phyloP scores from a whole-genome alignment of 2,329 filamentous ascomycete species.

The Neonectria ditissima region DNA sequence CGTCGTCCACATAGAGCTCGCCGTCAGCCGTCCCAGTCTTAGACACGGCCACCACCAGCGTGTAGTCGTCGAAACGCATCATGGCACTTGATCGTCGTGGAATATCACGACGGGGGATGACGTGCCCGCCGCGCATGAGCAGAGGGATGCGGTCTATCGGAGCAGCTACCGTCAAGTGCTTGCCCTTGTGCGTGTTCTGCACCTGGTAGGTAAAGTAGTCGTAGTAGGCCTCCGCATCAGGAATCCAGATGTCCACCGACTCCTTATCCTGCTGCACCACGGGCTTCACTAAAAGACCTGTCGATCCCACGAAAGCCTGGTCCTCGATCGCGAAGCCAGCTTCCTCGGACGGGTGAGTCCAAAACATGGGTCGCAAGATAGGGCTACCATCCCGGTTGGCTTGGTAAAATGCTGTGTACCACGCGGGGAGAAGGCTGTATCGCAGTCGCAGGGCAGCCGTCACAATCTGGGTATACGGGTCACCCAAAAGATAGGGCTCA shows the following conservation, averaged over 20 bases:
- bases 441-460: slow-evolving; percentile 88
- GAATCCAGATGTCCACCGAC: slow-evolving; percentile 84
- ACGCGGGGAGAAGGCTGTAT: slow-evolving; percentile 89
- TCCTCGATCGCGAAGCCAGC: slow-evolving; percentile 90
- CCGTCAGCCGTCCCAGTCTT: slow-evolving; percentile 74
- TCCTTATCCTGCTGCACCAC: slow-evolving; percentile 82
- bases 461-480: slow-evolving; percentile 88
- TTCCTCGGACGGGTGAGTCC: slow-evolving; percentile 88
- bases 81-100: slow-evolving; percentile 86
- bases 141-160: slow-evolving; percentile 89
- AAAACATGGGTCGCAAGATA: slow-evolving; percentile 92
- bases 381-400: slow-evolving; percentile 85
- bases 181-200: slow-evolving; percentile 76
- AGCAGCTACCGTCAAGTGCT: slow-evolving; percentile 76
- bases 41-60: slow-evolving; percentile 80
- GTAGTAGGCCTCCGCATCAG: slow-evolving; percentile 90
- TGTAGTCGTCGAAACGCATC: slow-evolving; percentile 97
- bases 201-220: slow-evolving; percentile 92
- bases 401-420: slow-evolving; percentile 97
- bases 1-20: slow-evolving; percentile 91
- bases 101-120: slow-evolving; percentile 89
- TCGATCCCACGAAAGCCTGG: slow-evolving; percentile 90
- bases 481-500: slow-evolving; percentile 89
- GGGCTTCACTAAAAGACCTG: slow-evolving; percentile 92
- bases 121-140: slow-evolving; percentile 92